Evolutionary conservation across 768 basidiomycete species (phyloP), one percentile per base, ranked within the genome.

Genomic region (Lyophyllum semitale): DNA sequence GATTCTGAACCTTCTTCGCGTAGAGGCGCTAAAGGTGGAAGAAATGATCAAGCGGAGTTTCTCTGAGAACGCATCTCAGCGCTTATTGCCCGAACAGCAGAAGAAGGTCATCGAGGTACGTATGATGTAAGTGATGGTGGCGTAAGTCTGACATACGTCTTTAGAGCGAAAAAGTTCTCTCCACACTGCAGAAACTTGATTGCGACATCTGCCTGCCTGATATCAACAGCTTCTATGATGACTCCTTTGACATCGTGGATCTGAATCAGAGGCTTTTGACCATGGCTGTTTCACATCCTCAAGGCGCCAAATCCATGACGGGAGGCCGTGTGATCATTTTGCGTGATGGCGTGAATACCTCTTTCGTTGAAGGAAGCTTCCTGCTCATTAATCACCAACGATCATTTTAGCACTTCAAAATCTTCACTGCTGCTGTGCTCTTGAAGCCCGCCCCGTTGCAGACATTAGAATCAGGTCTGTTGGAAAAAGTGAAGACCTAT

Each of bases 41-140:
- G 97, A 99, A 72, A 99, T 99, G 97, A 98, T 99, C 68, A 98
- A 98, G 71, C 82, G 97, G 35, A 95, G 93, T 68, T 99, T 99
- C 72, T 98, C 97, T 17, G 97, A 99, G 75, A 98, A 98, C 66
- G 88, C 94, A 1, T 90, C 97, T 0, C 97, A 99, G 66, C 80
- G 88, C 35, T 75, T 98, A 41, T 75, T 98, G 27, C 97, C 97
- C 4, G 94, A 96, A 51, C 93, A 98, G 58, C 94, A 98, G 70
- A 87, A 89, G 68, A 84, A 88, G 66, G 91, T 98, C 22, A 68
- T 78, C 2, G 88, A 96, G 77, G 96, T 93, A 57, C 64, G 81
- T 13, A n/a, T 32, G 15, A 27, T 45, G 29, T n/a, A 20, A 57
- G 1, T 26, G 23, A 48, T 25, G 32, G 40, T 41, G 35, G 37